Evolutionary conservation across 2,329 filamentous ascomycete species (phyloP).

Genomic region (Paramyrothecium sp.): DNA sequence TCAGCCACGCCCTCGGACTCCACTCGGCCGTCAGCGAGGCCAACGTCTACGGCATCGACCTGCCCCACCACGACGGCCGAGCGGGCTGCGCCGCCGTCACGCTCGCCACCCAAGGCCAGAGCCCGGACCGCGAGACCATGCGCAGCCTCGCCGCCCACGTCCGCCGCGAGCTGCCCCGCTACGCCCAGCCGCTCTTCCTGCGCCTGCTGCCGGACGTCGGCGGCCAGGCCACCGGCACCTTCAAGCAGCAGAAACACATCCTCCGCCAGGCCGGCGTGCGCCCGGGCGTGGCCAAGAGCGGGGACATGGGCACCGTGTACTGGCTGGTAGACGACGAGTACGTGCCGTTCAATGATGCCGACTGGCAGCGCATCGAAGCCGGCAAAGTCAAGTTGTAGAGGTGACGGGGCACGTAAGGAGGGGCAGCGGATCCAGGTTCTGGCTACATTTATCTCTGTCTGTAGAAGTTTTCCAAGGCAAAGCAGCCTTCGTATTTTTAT

Average conservation of each 20-base stretch:
- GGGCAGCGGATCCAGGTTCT: too few relatives aligned
- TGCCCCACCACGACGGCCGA: slow-evolving; percentile 80
- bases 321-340: slow-evolving; percentile 53
- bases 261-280: slow-evolving; percentile 74
- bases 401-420: neutral
- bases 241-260: slow-evolving; percentile 82
- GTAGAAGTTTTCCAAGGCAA: too few relatives aligned
- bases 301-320: neutral
- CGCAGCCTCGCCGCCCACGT: slow-evolving; percentile 62
- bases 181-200: slow-evolving; percentile 76
- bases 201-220: slow-evolving; percentile 59
- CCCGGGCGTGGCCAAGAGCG: slow-evolving; percentile 46
- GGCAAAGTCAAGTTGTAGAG: slow-evolving; percentile 71
- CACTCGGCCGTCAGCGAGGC: slow-evolving; percentile 70
- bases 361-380: slow-evolving; percentile 67
- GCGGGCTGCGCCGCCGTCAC: slow-evolving; percentile 77
- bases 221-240: slow-evolving; percentile 72
- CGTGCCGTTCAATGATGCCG: slow-evolving; percentile 60
- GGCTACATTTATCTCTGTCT: too few relatives aligned
- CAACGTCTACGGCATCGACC: slow-evolving; percentile 80
- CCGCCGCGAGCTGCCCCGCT: slow-evolving; percentile 60
- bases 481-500: too few relatives aligned
- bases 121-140: slow-evolving; percentile 44
- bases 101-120: slow-evolving; percentile 42
- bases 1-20: slow-evolving; percentile 69